These are phyloP conservation scores for Chalaropsis ovoidea DNA, from an alignment of 2,329 filamentous ascomycete genomes.

Conservation along the genomic window DNA sequence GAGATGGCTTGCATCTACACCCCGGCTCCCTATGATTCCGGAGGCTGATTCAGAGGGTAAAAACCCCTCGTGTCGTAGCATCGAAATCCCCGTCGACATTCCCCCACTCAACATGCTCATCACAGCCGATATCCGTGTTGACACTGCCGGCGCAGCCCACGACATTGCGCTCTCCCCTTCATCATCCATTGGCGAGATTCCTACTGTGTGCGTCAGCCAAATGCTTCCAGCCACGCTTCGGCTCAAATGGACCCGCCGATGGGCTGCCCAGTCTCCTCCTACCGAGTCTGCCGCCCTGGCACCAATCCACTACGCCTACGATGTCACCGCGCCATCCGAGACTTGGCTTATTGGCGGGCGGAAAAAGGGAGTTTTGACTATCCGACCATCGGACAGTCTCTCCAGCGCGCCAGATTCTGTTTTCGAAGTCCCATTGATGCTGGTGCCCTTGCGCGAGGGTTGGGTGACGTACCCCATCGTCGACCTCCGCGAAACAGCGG, in stretches of 20 bases:
- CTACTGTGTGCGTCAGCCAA: slow-evolving; percentile 51
- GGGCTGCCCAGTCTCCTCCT: slow-evolving; percentile 42
- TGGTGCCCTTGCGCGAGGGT: slow-evolving; percentile 72
- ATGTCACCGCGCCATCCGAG: slow-evolving; percentile 62
- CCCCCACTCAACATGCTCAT: slow-evolving; percentile 74
- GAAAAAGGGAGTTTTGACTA: slow-evolving; percentile 65
- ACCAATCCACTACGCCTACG: slow-evolving; percentile 58
- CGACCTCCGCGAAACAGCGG: slow-evolving; percentile 58
- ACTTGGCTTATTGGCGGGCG: slow-evolving; percentile 79
- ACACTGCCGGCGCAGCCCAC: slow-evolving; percentile 30
- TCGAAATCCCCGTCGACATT: slow-evolving; percentile 83
- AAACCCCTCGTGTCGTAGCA: slow-evolving; percentile 37
- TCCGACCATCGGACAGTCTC: slow-evolving; percentile 33
- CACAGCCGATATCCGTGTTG: slow-evolving; percentile 57
- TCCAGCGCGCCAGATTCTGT: slow-evolving; percentile 13
- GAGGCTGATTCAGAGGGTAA: not conserved
- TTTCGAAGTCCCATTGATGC: slow-evolving; percentile 51
- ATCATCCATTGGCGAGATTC: slow-evolving; percentile 26
- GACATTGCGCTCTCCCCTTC: slow-evolving; percentile 27
- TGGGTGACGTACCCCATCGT: slow-evolving; percentile 66
- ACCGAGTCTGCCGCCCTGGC: slow-evolving; percentile 27
- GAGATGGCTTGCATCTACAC: slow-evolving; percentile 32
- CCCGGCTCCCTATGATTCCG: slow-evolving; percentile 23
- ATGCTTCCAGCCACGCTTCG: slow-evolving; percentile 53
- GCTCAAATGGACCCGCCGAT: slow-evolving; percentile 52